phyloP scores from a whole-genome alignment of 768 basidiomycete species.

The Butyriboletus loyo region DNA sequence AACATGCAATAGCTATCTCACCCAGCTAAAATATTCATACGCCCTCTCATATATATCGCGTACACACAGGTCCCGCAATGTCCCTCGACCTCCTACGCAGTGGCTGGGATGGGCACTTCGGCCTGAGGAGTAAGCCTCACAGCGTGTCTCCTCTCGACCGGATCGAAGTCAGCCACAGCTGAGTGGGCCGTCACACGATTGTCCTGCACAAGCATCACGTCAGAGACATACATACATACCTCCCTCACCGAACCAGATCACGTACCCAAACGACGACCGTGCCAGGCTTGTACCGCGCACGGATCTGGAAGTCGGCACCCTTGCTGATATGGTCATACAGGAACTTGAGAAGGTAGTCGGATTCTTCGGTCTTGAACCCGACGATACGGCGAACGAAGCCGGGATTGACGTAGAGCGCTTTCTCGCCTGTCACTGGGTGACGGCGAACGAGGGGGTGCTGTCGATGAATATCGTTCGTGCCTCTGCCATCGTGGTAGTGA shows the following conservation, averaged over 20 bases:
- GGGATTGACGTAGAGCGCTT: slow-evolving; percentile 53
- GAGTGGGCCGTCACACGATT: background rate
- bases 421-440: slow-evolving; percentile 50
- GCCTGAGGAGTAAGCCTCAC: background rate
- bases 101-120: background rate
- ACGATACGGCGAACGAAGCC: slow-evolving; percentile 32
- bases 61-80: background rate
- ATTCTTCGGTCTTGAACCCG: slow-evolving; percentile 45
- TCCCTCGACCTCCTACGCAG: background rate
- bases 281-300: background rate
- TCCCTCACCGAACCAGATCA: background rate
- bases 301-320: background rate
- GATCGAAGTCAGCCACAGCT: background rate
- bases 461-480: background rate
- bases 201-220: background rate
- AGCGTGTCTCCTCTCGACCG: background rate
- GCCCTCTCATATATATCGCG: background rate
- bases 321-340: background rate
- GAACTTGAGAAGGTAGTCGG: slow-evolving; percentile 31
- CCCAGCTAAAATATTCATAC: too few species aligned
- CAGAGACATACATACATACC: background rate
- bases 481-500: background rate
- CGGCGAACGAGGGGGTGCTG: slow-evolving; percentile 45
- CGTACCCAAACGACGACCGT: background rate
- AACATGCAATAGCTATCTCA: too few species aligned